phyloP scores from a whole-genome alignment of 495 filamentous ascomycete species.

The Thermochaetoides thermophila region DNA sequence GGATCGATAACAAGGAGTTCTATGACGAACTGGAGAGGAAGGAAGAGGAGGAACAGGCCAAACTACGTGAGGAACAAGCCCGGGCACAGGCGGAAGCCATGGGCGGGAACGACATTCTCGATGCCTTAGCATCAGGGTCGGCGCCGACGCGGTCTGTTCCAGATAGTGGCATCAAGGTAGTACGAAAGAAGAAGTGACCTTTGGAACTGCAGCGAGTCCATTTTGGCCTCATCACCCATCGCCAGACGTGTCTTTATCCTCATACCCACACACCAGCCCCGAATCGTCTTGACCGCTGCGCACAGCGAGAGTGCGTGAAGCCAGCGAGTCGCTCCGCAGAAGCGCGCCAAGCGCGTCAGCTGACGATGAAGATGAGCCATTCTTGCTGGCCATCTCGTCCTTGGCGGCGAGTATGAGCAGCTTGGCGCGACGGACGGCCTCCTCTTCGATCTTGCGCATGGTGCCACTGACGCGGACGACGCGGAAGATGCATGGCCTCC shows the following conservation, averaged over 20 bases:
- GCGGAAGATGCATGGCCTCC: slow-evolving; percentile 55
- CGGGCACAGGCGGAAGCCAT: slow-evolving; percentile 19
- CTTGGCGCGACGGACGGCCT: slow-evolving; percentile 63
- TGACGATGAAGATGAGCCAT: neutral
- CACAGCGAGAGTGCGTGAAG: slow-evolving; percentile 29
- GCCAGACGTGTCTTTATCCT: slow-evolving; percentile 28
- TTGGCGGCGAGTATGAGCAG: slow-evolving; percentile 50
- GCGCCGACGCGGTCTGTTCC: slow-evolving; percentile 4
- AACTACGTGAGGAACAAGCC: slow-evolving; percentile 17
- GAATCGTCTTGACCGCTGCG: slow-evolving; percentile 29
- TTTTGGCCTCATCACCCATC: slow-evolving; percentile 6
- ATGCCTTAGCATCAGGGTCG: too few relatives aligned
- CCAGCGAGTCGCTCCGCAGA: slow-evolving; percentile 23
- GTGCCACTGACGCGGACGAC: slow-evolving; percentile 91
- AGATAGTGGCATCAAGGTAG: slow-evolving; percentile 14
- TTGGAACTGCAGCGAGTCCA: too few relatives aligned
- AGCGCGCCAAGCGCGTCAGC: slow-evolving; percentile 23
- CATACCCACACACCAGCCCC: slow-evolving; percentile 36
- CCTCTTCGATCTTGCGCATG: slow-evolving; percentile 81
- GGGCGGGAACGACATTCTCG: slow-evolving; percentile 5
- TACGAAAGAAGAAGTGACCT: slow-evolving; percentile 16
- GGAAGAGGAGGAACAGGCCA: slow-evolving; percentile 47
- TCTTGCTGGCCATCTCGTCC: slow-evolving; percentile 24
- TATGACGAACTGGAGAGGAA: slow-evolving; percentile 68
- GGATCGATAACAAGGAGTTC: slow-evolving; percentile 78